Evolutionary conservation across 2,329 filamentous ascomycete species (phyloP), one percentile per base, ranked within the genome.

Genomic region (Fusarium lyarnte): DNA sequence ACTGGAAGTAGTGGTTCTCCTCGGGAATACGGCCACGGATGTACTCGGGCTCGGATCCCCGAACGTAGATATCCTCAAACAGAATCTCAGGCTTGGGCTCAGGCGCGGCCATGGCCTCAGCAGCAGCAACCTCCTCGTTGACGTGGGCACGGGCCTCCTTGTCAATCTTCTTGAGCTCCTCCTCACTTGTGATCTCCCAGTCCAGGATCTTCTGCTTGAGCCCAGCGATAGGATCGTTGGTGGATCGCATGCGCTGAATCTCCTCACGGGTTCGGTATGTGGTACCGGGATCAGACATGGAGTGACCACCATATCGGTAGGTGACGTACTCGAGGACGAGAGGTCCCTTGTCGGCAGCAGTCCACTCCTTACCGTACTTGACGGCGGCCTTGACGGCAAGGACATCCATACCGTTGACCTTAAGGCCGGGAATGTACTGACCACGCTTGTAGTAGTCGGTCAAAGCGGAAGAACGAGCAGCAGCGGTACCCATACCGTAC

Each of bases 391-490:
- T 97, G 84, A 98, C 95, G 74, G 96, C 95, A 72, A 99, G 93
- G 78, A 97, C 94, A 82, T 99, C 96, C 96, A 99, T 99, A 81
- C 94, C 96, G 87, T 99, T 99, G 84, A 99, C 94, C 90, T 99
- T 99, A 79, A 99, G 91, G 87, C 96, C 96, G 65, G 96, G 95
- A 77, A 99, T 99, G 89, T 98, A 99, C 87, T 99, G 96, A 76
- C 96, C 96, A 86, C 96, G 95, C 92, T 98, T 98, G 91, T 99
- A 98, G 92, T 99, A 99, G 85, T 99, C 96, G 84, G 96, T 98
- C 82, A 98, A 87, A 79, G 96, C 96, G 69, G 96, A 95, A 70
- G 96, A 95, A 80, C 96, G 94, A 85, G 92, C 92, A 77, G 96
- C 95, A 70, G 96, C 93, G 73, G 96, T 99, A 86, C 96, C 96